Percentiles rank a stretch among this genome's conserved stretches.
phyloP scores from a whole-genome alignment of 2,329 filamentous ascomycete genomes.

The Pseudogymnoascus sp. region DNA sequence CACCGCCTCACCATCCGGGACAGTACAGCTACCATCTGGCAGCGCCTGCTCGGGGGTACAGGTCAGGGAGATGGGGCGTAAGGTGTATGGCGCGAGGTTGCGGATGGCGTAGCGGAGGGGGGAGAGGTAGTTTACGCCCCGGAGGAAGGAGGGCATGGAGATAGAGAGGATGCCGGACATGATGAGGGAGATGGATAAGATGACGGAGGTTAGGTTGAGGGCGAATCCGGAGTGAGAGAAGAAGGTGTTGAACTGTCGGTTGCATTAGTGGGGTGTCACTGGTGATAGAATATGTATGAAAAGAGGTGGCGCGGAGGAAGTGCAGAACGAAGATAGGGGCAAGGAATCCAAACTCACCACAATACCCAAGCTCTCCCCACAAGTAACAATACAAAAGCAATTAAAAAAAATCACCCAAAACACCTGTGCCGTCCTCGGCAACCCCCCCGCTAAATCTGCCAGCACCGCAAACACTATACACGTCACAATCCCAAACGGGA shows the following conservation, averaged over 20 bases:
- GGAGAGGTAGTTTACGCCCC: constrained; percentile 62
- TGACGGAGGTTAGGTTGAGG: constrained; percentile 62
- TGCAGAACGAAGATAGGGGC: not conserved
- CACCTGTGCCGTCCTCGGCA: constrained; percentile 54
- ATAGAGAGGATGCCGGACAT: constrained; percentile 67
- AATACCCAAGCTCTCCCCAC: constrained; percentile 69
- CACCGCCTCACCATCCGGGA: constrained; percentile 59
- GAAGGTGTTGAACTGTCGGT: constrained; percentile 58
- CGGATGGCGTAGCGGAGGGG: constrained; percentile 64
- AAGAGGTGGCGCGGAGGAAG: not conserved
- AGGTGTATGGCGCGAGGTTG: constrained; percentile 58
- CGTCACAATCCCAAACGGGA: constrained; percentile 63
- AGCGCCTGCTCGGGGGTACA: constrained; percentile 55
- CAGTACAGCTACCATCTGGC: constrained; percentile 53
- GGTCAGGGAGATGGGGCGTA: constrained; percentile 53
- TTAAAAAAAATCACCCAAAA: constrained; percentile 63
- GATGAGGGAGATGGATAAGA: constrained; percentile 62
- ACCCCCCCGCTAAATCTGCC: constrained; percentile 54
- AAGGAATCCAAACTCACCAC: constrained; percentile 33
- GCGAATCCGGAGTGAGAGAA: constrained; percentile 70
- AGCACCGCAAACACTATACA: constrained; percentile 59
- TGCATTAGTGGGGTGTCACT: not conserved
- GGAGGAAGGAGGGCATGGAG: constrained; percentile 57
- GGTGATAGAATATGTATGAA: no score
- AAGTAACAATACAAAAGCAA: constrained; percentile 65